phyloP scores from a whole-genome alignment of 495 filamentous ascomycete species.

The Trichoderma virens region DNA sequence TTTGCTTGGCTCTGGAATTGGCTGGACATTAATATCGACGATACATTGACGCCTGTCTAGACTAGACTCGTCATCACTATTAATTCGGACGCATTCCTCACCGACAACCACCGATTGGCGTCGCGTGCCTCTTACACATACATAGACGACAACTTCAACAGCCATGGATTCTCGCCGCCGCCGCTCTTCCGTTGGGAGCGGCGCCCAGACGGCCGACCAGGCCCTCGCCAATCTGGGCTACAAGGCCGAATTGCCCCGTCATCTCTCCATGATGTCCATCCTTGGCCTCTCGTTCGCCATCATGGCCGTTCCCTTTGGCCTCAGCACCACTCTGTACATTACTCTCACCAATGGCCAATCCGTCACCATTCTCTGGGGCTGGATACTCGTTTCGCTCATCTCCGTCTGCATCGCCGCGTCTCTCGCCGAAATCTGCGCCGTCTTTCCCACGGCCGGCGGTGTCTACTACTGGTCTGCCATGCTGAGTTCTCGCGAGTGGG shows the following conservation, averaged over 20 bases:
- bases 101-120: background rate
- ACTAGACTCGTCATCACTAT: too few species aligned
- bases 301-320: conserved; percentile 19
- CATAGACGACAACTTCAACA: background rate
- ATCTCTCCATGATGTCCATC: conserved; percentile 58
- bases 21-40: too few species aligned
- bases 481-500: conserved; percentile 42
- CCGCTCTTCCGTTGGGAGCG: conserved; percentile 14
- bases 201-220: conserved; percentile 30
- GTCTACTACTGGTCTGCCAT: conserved; percentile 61
- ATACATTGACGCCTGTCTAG: too few species aligned
- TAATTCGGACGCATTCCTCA: too few species aligned
- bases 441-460: conserved; percentile 53
- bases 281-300: conserved; percentile 44
- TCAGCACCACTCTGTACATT: conserved; percentile 56
- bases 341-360: conserved; percentile 57
- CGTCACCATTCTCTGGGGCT: conserved; percentile 28
- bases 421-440: conserved; percentile 57
- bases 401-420: conserved; percentile 50
- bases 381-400: conserved; percentile 54
- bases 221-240: conserved; percentile 59
- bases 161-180: conserved; percentile 1
- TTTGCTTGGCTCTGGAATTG: too few species aligned
- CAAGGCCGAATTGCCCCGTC: conserved; percentile 54
- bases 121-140: background rate